Conservation (phyloP, 2,329 filamentous ascomycete species). For the Microsporum audouinii region DNA sequence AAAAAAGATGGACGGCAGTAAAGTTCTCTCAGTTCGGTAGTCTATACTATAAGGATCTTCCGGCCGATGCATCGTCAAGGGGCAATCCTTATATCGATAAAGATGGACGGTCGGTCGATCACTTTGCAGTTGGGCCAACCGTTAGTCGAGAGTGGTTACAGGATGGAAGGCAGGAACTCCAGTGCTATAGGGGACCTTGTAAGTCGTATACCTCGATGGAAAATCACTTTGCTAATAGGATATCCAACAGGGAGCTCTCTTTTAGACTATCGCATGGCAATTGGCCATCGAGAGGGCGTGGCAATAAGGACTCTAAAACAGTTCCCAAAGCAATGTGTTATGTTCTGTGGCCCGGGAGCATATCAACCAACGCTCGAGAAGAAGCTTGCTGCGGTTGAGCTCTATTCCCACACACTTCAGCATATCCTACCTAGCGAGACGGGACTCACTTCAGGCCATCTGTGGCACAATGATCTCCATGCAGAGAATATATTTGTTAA, state of each 20-base stretch:
- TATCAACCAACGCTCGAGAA: constrained; percentile 23
- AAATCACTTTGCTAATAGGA: constrained; percentile 1
- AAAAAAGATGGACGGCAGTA: constrained; percentile 22
- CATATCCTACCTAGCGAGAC: constrained; percentile 6
- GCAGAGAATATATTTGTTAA: constrained; percentile 32
- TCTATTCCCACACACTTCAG: constrained; percentile 7
- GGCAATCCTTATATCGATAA: constrained; percentile 7
- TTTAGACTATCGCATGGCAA: constrained; percentile 24
- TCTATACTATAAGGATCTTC: constrained; percentile 18
- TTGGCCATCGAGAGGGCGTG: constrained; percentile 24
- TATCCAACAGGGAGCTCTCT: constrained; percentile 19
- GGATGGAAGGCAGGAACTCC: constrained; percentile 21
- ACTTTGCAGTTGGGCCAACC: constrained; percentile 30
- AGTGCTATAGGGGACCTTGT: constrained; percentile 30
- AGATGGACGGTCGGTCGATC: neutral
- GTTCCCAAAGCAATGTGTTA: constrained; percentile 16
- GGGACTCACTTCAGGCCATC: constrained; percentile 15
- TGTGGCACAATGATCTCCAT: constrained; percentile 35
- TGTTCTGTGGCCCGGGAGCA: constrained; percentile 28
- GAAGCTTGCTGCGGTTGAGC: constrained; percentile 15
- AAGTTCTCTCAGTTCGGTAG: constrained; percentile 21
- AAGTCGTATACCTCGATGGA: constrained; percentile 15
- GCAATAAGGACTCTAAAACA: constrained; percentile 17
- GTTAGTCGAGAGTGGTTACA: constrained; percentile 25
- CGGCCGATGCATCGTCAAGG: neutral